Percentiles rank a stretch among this genome's conserved stretches.
Conservation (phyloP, 345 rosid species). For the Hibiscus tridactylites region DNA sequence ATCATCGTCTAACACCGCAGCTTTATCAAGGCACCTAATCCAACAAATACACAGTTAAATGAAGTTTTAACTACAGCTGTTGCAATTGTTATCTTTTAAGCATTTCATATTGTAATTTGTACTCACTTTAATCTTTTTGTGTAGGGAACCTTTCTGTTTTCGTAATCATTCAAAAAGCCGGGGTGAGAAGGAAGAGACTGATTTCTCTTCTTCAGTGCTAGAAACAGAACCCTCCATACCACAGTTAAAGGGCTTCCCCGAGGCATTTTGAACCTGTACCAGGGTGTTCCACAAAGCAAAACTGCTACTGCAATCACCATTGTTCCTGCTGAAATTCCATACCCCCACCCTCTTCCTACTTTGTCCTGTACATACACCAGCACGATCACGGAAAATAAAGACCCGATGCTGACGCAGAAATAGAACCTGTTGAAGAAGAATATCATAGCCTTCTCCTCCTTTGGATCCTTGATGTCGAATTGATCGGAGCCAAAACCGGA, state of each 20-base stretch:
- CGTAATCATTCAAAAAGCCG: constrained; percentile 46
- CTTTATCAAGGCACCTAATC: constrained; percentile 71
- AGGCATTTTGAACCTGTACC: constrained; percentile 70
- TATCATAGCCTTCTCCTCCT: constrained; percentile 69
- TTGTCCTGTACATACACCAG: constrained; percentile 86
- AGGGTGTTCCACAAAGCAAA: constrained; percentile 47
- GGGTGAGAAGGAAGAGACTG: constrained; percentile 48
- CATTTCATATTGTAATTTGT: not conserved
- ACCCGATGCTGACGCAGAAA: constrained; percentile 66
- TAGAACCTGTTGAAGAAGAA: constrained; percentile 76
- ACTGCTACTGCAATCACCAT: constrained; percentile 58
- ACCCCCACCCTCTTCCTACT: constrained; percentile 90
- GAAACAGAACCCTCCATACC: constrained; percentile 60
- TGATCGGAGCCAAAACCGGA: constrained; percentile 95
- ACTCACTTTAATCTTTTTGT: constrained; percentile 50
- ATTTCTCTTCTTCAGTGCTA: constrained; percentile 73
- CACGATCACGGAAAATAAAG: constrained; percentile 63
- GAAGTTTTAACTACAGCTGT: not conserved
- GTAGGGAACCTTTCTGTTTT: constrained; percentile 48
- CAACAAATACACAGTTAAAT: constrained; percentile 2
- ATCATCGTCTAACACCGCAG: constrained; percentile 40
- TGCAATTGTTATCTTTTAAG: no score
- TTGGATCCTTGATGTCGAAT: constrained; percentile 62
- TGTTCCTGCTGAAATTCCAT: constrained; percentile 78
- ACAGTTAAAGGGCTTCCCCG: constrained; percentile 81